A percentile compares a stretch with the other conserved stretches of the same genome.
phyloP scores from a whole-genome alignment of 805 yeast species.

The Candida schatavii region DNA sequence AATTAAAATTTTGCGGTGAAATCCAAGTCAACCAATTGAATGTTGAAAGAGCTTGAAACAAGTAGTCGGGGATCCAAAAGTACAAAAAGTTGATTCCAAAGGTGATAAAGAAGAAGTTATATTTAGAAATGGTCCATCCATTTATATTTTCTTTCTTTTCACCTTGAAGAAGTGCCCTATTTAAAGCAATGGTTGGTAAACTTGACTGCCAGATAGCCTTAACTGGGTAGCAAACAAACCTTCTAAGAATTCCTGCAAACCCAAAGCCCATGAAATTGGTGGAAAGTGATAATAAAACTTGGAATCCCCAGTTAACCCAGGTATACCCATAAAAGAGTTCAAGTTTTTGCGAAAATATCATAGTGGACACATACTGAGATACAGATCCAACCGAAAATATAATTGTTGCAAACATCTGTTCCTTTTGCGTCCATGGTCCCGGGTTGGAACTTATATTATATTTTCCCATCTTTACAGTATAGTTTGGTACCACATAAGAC shows the following conservation, averaged over 20 bases:
- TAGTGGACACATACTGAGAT: slow-evolving; percentile 25
- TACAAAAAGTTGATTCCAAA: slow-evolving; percentile 14
- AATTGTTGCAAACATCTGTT: slow-evolving; percentile 61
- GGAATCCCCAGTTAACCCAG: slow-evolving; percentile 21
- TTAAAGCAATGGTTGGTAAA: slow-evolving; percentile 17
- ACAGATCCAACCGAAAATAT: slow-evolving; percentile 32
- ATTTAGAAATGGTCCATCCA: slow-evolving; percentile 33
- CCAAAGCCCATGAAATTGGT: slow-evolving; percentile 30
- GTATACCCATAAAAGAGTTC: slow-evolving; percentile 16
- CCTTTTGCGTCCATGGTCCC: slow-evolving; percentile 64
- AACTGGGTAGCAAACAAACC: slow-evolving; percentile 10
- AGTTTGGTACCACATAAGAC: slow-evolving; percentile 30
- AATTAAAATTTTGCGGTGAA: slow-evolving; percentile 13
- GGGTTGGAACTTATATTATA: slow-evolving; percentile 45
- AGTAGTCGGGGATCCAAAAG: slow-evolving; percentile 19
- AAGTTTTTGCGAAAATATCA: slow-evolving; percentile 12
- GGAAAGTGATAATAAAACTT: slow-evolving; percentile 19
- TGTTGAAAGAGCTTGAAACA: slow-evolving; percentile 15
- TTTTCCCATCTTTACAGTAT: slow-evolving; percentile 13
- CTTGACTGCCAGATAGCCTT: slow-evolving; percentile 12
- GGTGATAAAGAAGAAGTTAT: slow-evolving; percentile 15
- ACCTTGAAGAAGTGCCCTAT: slow-evolving; percentile 21
- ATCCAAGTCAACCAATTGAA: slow-evolving; percentile 24
- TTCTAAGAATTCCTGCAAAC: slow-evolving; percentile 25
- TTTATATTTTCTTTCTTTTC: slow-evolving; percentile 26